These are phyloP conservation scores for Didymella pinodella DNA, from an alignment of 2,329 filamentous ascomycete species.

Conservation along the genomic window DNA sequence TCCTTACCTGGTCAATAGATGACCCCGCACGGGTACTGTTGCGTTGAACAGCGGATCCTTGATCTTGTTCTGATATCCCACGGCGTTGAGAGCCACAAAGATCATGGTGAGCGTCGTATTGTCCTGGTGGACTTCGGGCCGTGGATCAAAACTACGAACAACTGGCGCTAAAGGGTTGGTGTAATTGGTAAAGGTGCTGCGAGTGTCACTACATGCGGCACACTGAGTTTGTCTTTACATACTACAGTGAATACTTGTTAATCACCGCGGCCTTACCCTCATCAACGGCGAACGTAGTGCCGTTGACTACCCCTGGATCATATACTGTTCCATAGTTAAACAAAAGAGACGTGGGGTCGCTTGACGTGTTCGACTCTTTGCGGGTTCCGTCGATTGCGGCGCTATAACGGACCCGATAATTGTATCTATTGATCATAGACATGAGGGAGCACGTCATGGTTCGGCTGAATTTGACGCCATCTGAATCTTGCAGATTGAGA, in stretches of 20 bases:
- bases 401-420: too few species aligned
- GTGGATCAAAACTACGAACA: background rate
- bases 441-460: too few species aligned
- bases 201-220: too few species aligned
- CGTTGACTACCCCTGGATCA: too few species aligned
- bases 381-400: too few species aligned
- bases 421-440: too few species aligned
- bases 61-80: constrained; percentile 1
- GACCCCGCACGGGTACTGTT: background rate
- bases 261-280: too few species aligned
- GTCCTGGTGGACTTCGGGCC: background rate
- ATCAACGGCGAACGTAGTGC: too few species aligned
- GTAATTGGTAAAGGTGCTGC: constrained; percentile 9
- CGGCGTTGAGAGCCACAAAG: constrained; percentile 1
- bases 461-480: background rate
- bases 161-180: constrained; percentile 5
- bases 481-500: constrained; percentile 7
- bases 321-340: too few species aligned
- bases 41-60: constrained; percentile 16
- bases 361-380: too few species aligned
- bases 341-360: too few species aligned
- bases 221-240: background rate
- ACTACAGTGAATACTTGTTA: constrained; percentile 4
- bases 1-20: too few species aligned
- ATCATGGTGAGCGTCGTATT: constrained; percentile 8